Evolutionary conservation across 352 stramenopile genomes (phyloP).

Genomic region (Pythium monospermum): DNA sequence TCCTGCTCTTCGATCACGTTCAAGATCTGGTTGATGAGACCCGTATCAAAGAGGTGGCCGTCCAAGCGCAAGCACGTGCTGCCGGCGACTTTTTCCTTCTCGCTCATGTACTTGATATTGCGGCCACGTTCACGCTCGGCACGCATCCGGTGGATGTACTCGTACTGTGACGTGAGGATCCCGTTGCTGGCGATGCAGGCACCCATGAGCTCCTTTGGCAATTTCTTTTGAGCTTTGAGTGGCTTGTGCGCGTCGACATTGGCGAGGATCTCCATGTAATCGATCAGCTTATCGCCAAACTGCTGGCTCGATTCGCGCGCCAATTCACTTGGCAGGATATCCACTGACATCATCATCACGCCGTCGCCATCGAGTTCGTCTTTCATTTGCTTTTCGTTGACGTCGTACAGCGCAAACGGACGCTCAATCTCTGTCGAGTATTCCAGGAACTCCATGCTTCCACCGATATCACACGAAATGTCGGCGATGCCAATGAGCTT

Average conservation of each 20-base stretch:
- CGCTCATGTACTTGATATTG: conserved; percentile 55
- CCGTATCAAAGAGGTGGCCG: conserved; percentile 95
- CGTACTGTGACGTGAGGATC: conserved; percentile 78
- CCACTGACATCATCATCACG: conserved; percentile 93
- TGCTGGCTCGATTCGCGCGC: conserved; percentile 92
- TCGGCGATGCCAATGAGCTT: conserved; percentile 91
- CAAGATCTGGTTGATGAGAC: conserved; percentile 94
- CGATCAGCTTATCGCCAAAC: conserved; percentile 92
- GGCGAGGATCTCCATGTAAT: conserved; percentile 70
- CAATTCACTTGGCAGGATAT: conserved; percentile 95
- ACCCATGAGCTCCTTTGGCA: conserved; percentile 80
- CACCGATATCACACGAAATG: conserved; percentile 94
- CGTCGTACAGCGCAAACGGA: conserved; percentile 92
- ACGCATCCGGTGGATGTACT: conserved; percentile 92
- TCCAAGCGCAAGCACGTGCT: conserved; percentile 80
- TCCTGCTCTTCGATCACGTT: conserved; percentile 90
- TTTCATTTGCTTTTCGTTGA: conserved; percentile 60
- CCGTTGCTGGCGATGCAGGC: conserved; percentile 90
- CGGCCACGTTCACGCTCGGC: conserved; percentile 72
- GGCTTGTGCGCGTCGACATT: conserved; percentile 50
- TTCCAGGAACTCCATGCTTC: conserved; percentile 93
- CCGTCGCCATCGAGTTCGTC: conserved; percentile 65
- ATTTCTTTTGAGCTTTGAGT: conserved; percentile 38
- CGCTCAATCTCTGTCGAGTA: conserved; percentile 92
- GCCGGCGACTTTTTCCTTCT: conserved; percentile 66